Evolutionary conservation across 2,329 filamentous ascomycete genomes (phyloP).

Genomic region (Zasmidium cellare): DNA sequence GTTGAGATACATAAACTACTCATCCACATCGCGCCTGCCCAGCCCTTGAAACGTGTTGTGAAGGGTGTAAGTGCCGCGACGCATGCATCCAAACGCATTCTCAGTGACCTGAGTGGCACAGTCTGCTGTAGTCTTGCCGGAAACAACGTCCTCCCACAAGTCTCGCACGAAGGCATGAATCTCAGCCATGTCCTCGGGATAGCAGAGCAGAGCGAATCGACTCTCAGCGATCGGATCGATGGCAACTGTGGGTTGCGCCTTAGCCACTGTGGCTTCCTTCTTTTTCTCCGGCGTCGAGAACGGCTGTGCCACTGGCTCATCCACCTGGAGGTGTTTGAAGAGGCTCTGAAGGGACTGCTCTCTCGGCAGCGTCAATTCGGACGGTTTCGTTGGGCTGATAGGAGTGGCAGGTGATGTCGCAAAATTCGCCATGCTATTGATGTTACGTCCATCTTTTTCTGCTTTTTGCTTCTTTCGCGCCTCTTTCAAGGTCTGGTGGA

Average conservation of each 20-base stretch:
- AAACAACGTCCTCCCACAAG: neutral
- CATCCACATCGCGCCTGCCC: neutral
- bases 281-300: neutral
- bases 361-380: neutral
- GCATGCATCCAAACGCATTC: conserved; percentile 1
- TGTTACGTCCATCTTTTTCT: neutral
- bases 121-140: neutral
- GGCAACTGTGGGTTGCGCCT: no score
- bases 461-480: neutral
- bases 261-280: neutral
- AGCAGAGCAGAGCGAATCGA: neutral
- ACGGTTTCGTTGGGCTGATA: no score
- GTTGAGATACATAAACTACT: no score
- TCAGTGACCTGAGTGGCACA: neutral
- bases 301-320: neutral
- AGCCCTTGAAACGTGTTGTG: neutral
- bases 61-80: neutral
- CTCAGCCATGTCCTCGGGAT: neutral
- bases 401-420: no score
- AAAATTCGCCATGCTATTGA: no score
- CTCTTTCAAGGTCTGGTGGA: neutral
- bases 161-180: neutral
- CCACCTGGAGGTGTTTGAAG: neutral
- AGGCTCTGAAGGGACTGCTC: neutral
- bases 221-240: neutral